Evolutionary conservation across 495 filamentous ascomycete genomes (phyloP).

Genomic region (Amphirosellinia nigrospora): DNA sequence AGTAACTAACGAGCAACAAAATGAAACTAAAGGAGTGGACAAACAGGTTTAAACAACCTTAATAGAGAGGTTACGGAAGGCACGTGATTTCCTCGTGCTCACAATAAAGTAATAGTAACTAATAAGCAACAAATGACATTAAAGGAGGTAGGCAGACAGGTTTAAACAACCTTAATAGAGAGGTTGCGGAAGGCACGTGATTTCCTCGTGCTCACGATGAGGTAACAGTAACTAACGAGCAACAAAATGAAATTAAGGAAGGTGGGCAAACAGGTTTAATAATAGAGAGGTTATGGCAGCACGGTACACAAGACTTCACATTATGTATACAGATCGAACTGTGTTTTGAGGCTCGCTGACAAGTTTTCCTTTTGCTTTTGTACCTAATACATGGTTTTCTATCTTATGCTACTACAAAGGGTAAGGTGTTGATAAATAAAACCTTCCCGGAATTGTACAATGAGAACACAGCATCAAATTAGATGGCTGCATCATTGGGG

Average conservation of each 20-base stretch:
- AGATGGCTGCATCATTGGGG: not conserved
- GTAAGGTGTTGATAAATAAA: constrained; percentile 1
- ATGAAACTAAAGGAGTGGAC: not conserved
- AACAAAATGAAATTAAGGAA: not conserved
- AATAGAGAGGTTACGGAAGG: not conserved
- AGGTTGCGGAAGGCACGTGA: not conserved
- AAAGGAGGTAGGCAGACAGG: not conserved
- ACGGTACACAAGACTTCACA: not conserved
- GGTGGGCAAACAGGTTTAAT: not conserved
- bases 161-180: too few relatives aligned
- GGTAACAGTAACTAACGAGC: not conserved
- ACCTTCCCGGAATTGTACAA: not conserved
- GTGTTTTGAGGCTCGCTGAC: not conserved
- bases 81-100: not conserved
- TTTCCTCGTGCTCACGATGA: not conserved
- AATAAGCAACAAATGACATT: not conserved
- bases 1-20: not conserved
- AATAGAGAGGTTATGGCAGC: not conserved
- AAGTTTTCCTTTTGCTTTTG: not conserved
- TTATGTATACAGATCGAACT: not conserved
- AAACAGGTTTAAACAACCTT: not conserved
- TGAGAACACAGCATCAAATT: not conserved
- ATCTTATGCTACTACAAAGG: constrained; percentile 25
- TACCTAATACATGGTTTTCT: constrained; percentile 13
- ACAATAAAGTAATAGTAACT: too few relatives aligned